Evolutionary conservation across 2,329 filamentous ascomycete genomes (phyloP), one percentile per base, ranked within the genome.

Genomic region (Rutstroemia sp.): DNA sequence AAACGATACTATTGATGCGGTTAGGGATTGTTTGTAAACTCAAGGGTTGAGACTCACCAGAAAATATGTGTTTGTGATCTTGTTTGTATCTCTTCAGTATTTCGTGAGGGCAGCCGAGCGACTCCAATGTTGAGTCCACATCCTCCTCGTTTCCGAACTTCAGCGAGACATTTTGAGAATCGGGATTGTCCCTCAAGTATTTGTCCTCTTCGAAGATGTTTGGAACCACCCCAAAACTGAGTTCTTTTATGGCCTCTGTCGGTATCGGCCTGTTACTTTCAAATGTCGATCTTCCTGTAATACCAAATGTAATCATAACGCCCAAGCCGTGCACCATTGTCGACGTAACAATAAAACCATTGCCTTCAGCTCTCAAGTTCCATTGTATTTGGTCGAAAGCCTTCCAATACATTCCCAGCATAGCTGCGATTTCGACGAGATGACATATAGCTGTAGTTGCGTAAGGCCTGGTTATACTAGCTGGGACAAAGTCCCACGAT

Each of bases 161-260:
- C 16, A 83, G 67, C 1, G 74, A 70, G 1, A 68, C 47, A 54
- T 60, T 65, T 27, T 67, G 65, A 8, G 62, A 60, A 21, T 67
- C 61, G n/a, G 49, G 39, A 17, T 64, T 48, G 1, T 70, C 69
- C 10, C 76, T 67, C 69, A 12, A 69, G 69, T 23, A 73, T 65
- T 4, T 64, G 62, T 19, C 76, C 64, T 14, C 75, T 66, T 57
- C 76, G 68, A 79, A 83, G 4, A 83, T 76, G 16, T 80, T 83
- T 0, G 78, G 75, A 4, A 80, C 78, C 16, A 73, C 73, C 19
- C 80, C 80, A 63, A 82, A 83, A 45, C 76, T 78, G 5, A 82
- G 67, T 58, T 79, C 74, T 65, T 83, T 83, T 50, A 80, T 70
- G 51, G 75, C 73, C 40, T 80, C 73, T 5, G 73, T 73, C 0